Evolutionary conservation across 2,329 filamentous ascomycete species (phyloP).

Genomic region (Rhexocercosporidium sp.): DNA sequence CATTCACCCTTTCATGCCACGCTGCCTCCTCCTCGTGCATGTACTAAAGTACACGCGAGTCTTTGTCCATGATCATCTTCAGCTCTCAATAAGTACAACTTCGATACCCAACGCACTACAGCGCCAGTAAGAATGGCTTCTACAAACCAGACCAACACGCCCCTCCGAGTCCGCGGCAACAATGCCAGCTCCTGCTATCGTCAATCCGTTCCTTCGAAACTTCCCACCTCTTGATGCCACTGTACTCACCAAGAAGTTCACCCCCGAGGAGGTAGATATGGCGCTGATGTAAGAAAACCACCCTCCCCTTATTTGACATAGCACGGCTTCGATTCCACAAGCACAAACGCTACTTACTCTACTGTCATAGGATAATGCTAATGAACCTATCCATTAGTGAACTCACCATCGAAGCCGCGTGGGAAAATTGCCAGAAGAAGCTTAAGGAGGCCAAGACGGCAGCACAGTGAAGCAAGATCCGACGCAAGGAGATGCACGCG

Average conservation of each 20-base stretch:
- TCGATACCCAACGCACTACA: neutral
- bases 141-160: neutral
- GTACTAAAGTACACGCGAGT: neutral
- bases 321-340: neutral
- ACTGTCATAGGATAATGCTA: neutral
- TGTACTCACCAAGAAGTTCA: neutral
- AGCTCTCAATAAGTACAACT: neutral
- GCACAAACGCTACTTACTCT: neutral
- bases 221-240: neutral
- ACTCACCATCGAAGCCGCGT: constrained; percentile 1
- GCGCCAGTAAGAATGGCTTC: neutral
- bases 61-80: neutral
- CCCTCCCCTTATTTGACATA: neutral
- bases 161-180: neutral
- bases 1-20: neutral
- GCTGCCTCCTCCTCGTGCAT: neutral
- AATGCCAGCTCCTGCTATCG: neutral
- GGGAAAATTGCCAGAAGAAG: neutral
- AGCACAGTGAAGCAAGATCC: neutral
- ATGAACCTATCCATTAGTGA: neutral
- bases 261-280: neutral
- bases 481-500: neutral
- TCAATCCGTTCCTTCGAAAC: neutral
- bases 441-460: neutral
- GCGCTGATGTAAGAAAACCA: neutral